These are phyloP conservation scores for Mortierella claussenii DNA, from an alignment of 192 early-diverging fungal species.

Conservation along the genomic window DNA sequence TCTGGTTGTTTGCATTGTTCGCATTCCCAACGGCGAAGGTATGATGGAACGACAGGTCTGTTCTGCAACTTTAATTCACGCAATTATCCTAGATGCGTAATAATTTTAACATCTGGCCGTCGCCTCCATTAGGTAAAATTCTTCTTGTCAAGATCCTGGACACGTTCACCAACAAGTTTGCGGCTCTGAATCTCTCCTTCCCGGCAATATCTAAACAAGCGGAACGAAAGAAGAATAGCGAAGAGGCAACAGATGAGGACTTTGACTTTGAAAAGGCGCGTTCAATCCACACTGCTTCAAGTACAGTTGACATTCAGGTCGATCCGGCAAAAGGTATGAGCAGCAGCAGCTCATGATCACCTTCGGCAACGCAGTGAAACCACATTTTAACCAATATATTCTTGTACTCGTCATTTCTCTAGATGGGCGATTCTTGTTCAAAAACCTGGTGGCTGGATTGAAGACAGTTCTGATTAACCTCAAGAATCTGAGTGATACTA, in stretches of 20 bases:
- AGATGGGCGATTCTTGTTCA: conserved; percentile 92
- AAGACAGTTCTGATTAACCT: conserved; percentile 84
- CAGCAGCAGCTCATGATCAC: neutral
- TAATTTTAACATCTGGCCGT: too few species aligned
- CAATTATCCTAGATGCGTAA: neutral
- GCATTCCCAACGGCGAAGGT: conserved; percentile 69
- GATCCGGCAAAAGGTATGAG: conserved; percentile 80
- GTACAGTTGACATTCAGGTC: conserved; percentile 56
- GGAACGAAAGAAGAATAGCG: conserved; percentile 58
- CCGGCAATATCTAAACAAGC: conserved; percentile 68
- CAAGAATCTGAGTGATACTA: conserved; percentile 72
- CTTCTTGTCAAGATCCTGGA: conserved; percentile 86
- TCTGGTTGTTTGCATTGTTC: conserved; percentile 87
- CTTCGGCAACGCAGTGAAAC: neutral
- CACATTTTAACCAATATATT: neutral
- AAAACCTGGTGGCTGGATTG: conserved; percentile 88
- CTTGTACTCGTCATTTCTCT: neutral
- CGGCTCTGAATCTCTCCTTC: conserved; percentile 73
- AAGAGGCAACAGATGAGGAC: conserved; percentile 51
- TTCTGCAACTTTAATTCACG: neutral
- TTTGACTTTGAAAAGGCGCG: conserved; percentile 69
- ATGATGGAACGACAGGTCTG: neutral
- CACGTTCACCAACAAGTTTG: conserved; percentile 84
- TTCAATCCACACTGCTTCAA: conserved; percentile 62
- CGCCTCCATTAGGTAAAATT: conserved; percentile 61